Conservation (phyloP, 2,329 filamentous ascomycete genomes). For the Aspergillus sp. region DNA sequence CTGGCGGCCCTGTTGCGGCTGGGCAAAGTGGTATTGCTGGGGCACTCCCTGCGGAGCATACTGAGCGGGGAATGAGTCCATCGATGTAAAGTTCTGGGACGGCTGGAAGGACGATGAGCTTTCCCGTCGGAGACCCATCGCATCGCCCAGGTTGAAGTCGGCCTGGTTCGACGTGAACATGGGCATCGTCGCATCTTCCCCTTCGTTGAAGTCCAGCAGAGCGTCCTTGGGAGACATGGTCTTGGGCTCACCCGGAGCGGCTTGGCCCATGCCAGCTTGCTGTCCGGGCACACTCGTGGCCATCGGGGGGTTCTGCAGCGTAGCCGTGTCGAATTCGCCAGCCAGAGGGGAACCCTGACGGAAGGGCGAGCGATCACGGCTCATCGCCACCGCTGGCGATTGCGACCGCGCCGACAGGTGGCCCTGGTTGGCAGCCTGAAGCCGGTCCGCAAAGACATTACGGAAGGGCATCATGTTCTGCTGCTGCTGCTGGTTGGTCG, state of each 20-base stretch:
- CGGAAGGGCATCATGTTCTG: slow-evolving; percentile 49
- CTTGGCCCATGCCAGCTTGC: slow-evolving; percentile 27
- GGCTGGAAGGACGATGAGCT: slow-evolving; percentile 35
- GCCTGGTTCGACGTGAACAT: slow-evolving; percentile 62
- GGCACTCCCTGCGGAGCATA: slow-evolving; percentile 43
- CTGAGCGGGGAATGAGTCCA: slow-evolving; percentile 42
- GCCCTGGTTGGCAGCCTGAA: slow-evolving; percentile 76
- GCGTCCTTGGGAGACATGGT: slow-evolving; percentile 96
- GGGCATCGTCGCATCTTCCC: slow-evolving; percentile 63
- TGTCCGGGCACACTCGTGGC: slow-evolving; percentile 34
- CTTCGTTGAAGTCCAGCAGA: slow-evolving; percentile 76
- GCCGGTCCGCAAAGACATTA: slow-evolving; percentile 67
- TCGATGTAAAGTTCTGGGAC: slow-evolving; percentile 34
- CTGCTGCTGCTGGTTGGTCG: slow-evolving; percentile 28
- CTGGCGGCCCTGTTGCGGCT: slow-evolving; percentile 23
- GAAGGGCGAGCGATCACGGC: slow-evolving; percentile 77
- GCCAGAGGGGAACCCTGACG: slow-evolving; percentile 66
- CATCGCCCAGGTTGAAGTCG: slow-evolving; percentile 49
- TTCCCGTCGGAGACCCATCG: slow-evolving; percentile 35
- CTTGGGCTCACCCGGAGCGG: slow-evolving; percentile 54
- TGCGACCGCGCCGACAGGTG: slow-evolving; percentile 63
- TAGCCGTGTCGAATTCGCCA: slow-evolving; percentile 40
- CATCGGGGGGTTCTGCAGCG: slow-evolving; percentile 38
- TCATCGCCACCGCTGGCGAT: slow-evolving; percentile 51
- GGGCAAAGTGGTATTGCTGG: slow-evolving; percentile 51